Evolutionary conservation across 2,329 filamentous ascomycete species (phyloP).

Genomic region (Talaromyces islandicus): DNA sequence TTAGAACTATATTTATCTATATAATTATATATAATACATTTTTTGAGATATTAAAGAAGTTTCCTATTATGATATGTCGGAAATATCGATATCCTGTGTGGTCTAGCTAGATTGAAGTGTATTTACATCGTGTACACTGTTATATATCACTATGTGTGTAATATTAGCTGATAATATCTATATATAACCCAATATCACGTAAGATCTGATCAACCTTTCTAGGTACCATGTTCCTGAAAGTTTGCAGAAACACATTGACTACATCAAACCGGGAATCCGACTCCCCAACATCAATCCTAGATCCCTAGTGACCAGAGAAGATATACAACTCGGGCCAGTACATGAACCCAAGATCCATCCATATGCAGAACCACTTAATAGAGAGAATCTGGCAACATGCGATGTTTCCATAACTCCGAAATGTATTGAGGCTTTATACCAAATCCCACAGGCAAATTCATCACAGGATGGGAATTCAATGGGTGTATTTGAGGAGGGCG

Average conservation of each 20-base stretch:
- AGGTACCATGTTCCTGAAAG: slow-evolving; percentile 43
- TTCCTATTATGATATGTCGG: too few relatives aligned
- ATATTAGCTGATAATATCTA: too few relatives aligned
- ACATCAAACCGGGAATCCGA: slow-evolving; percentile 51
- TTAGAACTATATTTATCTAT: too few relatives aligned
- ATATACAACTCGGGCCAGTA: background rate
- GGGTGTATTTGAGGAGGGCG: slow-evolving; percentile 49
- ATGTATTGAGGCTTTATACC: slow-evolving; percentile 48
- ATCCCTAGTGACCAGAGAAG: background rate
- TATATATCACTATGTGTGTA: too few relatives aligned
- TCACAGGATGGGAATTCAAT: slow-evolving; percentile 41
- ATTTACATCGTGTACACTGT: too few relatives aligned
- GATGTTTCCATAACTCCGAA: slow-evolving; percentile 51
- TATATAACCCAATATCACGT: too few relatives aligned
- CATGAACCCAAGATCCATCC: background rate
- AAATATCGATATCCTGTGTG: too few relatives aligned
- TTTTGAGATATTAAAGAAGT: too few relatives aligned
- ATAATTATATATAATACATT: too few relatives aligned
- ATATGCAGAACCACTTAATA: background rate
- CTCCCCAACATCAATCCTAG: slow-evolving; percentile 26
- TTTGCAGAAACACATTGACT: slow-evolving; percentile 47
- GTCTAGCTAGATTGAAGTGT: too few relatives aligned
- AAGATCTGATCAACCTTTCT: too few relatives aligned
- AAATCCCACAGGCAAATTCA: slow-evolving; percentile 35
- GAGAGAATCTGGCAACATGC: slow-evolving; percentile 32